These are phyloP conservation scores for Alnus glutinosa DNA, from an alignment of 306 rosid genomes.

Conservation along the genomic window DNA sequence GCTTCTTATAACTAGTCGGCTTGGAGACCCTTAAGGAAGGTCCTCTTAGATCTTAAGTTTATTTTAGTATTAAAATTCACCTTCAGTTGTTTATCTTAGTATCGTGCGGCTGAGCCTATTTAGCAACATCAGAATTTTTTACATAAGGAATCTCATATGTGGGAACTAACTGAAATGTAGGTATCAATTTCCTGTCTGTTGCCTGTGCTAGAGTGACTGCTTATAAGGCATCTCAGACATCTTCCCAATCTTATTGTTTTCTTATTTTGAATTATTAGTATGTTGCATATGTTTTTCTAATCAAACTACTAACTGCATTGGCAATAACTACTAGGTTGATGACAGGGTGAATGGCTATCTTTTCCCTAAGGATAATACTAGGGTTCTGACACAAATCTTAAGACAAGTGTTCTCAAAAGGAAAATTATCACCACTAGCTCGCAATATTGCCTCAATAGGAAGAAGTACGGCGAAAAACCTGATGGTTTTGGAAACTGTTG, in stretches of 20 bases:
- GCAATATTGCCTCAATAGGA: slow-evolving; percentile 70
- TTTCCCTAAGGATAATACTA: slow-evolving; percentile 67
- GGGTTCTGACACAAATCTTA: slow-evolving; percentile 56
- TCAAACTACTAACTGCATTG: slow-evolving; percentile 43
- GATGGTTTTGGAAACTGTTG: slow-evolving; percentile 69
- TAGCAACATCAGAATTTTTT: not conserved
- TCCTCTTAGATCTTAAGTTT: not conserved
- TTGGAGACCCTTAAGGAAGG: not conserved
- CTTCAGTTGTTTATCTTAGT: not conserved
- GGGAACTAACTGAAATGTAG: not conserved
- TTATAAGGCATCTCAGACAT: slow-evolving; percentile 2
- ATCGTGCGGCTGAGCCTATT: not conserved
- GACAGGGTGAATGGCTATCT: slow-evolving; percentile 90
- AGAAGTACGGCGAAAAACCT: slow-evolving; percentile 67
- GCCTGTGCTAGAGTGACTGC: not conserved
- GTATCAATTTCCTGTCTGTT: not conserved
- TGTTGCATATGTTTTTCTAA: slow-evolving; percentile 13
- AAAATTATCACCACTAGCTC: slow-evolving; percentile 69
- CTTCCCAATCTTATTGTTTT: not conserved
- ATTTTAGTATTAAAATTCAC: not conserved
- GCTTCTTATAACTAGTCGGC: not conserved
- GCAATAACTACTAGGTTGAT: slow-evolving; percentile 61
- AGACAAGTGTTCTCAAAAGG: slow-evolving; percentile 65
- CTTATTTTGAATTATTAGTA: slow-evolving; percentile 4
- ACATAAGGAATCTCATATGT: not conserved